These are phyloP conservation scores for Dimocarpus longan DNA, from an alignment of 345 rosid genomes.

Conservation along the genomic window DNA sequence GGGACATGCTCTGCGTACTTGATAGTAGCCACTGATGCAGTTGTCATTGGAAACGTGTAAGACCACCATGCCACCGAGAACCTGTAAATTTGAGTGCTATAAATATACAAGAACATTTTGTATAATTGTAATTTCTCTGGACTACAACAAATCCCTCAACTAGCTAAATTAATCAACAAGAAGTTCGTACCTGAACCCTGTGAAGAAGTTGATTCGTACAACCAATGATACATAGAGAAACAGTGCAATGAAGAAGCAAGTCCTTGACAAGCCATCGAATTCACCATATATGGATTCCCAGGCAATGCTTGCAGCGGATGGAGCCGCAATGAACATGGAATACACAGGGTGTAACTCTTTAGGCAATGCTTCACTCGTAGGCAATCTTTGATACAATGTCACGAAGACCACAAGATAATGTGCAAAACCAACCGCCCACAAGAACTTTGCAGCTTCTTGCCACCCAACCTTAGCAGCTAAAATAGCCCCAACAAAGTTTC, in stretches of 20 bases:
- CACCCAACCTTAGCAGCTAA: slow-evolving; percentile 87
- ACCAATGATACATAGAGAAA: slow-evolving; percentile 79
- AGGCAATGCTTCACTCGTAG: slow-evolving; percentile 89
- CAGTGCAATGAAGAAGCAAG: slow-evolving; percentile 84
- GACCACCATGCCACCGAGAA: slow-evolving; percentile 99
- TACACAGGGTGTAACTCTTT: slow-evolving; percentile 95
- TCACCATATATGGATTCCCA: slow-evolving; percentile 85
- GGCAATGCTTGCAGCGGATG: slow-evolving; percentile 91
- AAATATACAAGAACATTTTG: not conserved
- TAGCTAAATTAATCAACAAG: not conserved
- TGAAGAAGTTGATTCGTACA: slow-evolving; percentile 88
- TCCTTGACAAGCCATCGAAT: slow-evolving; percentile 78
- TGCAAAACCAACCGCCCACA: slow-evolving; percentile 94
- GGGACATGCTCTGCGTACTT: slow-evolving; percentile 90
- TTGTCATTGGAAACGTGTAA: slow-evolving; percentile 95
- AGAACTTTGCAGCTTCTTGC: slow-evolving; percentile 81
- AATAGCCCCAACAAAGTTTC: slow-evolving; percentile 92
- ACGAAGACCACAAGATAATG: slow-evolving; percentile 91
- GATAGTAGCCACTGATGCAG: slow-evolving; percentile 82
- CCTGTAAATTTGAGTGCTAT: slow-evolving; percentile 34
- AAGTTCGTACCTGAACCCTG: slow-evolving; percentile 76
- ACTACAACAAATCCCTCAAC: not conserved
- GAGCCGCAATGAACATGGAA: slow-evolving; percentile 98
- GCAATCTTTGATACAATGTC: slow-evolving; percentile 85
- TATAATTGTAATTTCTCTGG: not conserved